Evolutionary conservation across 495 filamentous ascomycete species (phyloP).

Genomic region (Tuber melanosporum): DNA sequence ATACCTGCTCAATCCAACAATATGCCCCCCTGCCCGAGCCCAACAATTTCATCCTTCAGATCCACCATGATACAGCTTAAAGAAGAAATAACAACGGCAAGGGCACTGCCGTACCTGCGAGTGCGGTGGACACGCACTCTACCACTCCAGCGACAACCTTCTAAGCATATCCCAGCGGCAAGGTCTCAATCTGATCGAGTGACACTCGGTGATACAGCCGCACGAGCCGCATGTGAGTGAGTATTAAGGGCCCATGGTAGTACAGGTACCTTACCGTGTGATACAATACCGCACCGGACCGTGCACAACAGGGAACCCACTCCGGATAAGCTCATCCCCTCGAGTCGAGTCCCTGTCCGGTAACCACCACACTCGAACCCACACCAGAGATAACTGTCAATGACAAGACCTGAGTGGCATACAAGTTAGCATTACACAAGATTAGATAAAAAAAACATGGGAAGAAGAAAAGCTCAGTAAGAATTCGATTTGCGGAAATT

Average conservation of each 20-base stretch:
- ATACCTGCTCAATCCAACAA: neutral
- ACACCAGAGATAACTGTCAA: neutral
- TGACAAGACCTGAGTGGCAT: neutral
- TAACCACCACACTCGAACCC: neutral
- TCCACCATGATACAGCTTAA: neutral
- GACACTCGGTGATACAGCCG: neutral
- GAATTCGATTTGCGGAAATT: neutral
- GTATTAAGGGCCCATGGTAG: neutral
- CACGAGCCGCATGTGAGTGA: neutral
- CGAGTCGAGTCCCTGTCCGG: neutral
- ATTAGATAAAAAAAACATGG: neutral
- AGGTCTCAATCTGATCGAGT: neutral
- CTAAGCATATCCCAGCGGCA: neutral
- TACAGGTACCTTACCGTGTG: neutral
- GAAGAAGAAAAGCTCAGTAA: neutral
- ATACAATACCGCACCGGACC: neutral
- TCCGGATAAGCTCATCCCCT: neutral
- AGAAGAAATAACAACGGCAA: neutral
- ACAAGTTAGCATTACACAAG: neutral
- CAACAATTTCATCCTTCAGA: neutral
- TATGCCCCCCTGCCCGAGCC: neutral
- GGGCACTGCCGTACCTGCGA: neutral
- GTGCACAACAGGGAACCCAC: neutral
- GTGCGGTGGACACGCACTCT: neutral
- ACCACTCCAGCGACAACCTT: neutral